A percentile compares a stretch with the other conserved stretches of the same genome.
Evolutionary conservation across 2,329 filamentous ascomycete species (phyloP).

Genomic region (Colletotrichum eleusines): DNA sequence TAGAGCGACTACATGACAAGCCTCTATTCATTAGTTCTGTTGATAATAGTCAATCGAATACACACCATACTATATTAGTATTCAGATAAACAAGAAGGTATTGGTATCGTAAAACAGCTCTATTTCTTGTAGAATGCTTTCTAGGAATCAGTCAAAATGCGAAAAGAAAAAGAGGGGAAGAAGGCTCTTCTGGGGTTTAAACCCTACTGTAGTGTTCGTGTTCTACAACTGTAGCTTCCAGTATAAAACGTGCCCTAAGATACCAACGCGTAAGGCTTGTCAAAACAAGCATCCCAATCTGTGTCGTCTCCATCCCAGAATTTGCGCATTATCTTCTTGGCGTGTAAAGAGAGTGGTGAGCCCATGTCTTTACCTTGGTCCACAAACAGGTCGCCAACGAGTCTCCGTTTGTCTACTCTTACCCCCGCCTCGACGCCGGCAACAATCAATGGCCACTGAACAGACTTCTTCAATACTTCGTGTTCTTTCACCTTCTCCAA

Average conservation of each 20-base stretch:
- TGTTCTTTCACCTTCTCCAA: slow-evolving; percentile 40
- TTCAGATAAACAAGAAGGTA: no score
- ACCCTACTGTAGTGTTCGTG: background rate
- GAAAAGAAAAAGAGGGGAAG: no score
- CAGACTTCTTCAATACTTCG: slow-evolving; percentile 44
- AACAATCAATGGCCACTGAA: slow-evolving; percentile 53
- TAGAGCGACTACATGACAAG: no score
- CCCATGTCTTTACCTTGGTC: slow-evolving; percentile 47
- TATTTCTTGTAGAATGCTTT: no score
- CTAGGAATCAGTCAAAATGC: no score
- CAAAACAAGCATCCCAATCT: slow-evolving; percentile 55
- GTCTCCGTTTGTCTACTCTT: slow-evolving; percentile 39
- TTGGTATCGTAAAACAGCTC: no score
- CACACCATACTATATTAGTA: no score
- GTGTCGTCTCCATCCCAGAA: slow-evolving; percentile 51
- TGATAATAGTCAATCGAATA: no score
- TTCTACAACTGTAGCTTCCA: background rate
- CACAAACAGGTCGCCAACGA: slow-evolving; percentile 46
- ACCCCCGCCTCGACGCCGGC: slow-evolving; percentile 50
- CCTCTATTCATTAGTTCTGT: no score
- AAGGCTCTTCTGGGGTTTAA: no score
- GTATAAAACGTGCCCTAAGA: slow-evolving; percentile 2
- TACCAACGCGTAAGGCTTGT: slow-evolving; percentile 49
- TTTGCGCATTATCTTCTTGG: slow-evolving; percentile 48
- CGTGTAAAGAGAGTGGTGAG: slow-evolving; percentile 48